These are phyloP conservation scores for Aspergillus sp. DNA, from an alignment of 2,329 filamentous ascomycete species.

Conservation along the genomic window DNA sequence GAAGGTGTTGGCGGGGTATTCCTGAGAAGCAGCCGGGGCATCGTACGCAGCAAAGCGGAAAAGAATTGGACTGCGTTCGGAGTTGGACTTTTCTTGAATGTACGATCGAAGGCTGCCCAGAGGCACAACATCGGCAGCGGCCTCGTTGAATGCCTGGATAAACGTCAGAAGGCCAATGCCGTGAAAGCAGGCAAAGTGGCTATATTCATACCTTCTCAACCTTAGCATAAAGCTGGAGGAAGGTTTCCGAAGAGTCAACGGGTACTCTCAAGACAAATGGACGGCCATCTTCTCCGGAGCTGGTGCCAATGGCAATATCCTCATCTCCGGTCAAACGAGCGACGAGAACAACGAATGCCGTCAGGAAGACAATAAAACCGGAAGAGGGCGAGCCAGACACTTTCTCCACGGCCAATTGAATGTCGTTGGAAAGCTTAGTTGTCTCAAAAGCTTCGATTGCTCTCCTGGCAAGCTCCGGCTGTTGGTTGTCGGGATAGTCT, in stretches of 20 bases:
- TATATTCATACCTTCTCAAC: conserved; percentile 32
- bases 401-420: conserved; percentile 34
- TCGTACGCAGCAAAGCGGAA: conserved; percentile 46
- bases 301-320: conserved; percentile 45
- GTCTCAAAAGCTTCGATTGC: conserved; percentile 41
- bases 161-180: conserved; percentile 3
- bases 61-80: conserved; percentile 35
- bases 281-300: conserved; percentile 37
- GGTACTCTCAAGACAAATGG: conserved; percentile 42
- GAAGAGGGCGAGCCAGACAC: conserved; percentile 29
- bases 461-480: conserved; percentile 31
- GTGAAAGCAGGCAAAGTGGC: neutral
- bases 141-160: conserved; percentile 34
- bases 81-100: conserved; percentile 36
- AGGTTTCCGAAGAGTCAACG: conserved; percentile 36
- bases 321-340: conserved; percentile 46
- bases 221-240: conserved; percentile 34
- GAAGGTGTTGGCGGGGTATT: conserved; percentile 40
- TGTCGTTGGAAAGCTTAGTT: conserved; percentile 31
- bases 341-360: conserved; percentile 41
- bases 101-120: conserved; percentile 35
- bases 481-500: conserved; percentile 38
- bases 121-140: conserved; percentile 38
- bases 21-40: conserved; percentile 36
- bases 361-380: conserved; percentile 37